Percentiles rank a stretch among this genome's conserved stretches.
Evolutionary conservation across 2,329 filamentous ascomycete genomes (phyloP).

Genomic region (Nothopassalora personata): DNA sequence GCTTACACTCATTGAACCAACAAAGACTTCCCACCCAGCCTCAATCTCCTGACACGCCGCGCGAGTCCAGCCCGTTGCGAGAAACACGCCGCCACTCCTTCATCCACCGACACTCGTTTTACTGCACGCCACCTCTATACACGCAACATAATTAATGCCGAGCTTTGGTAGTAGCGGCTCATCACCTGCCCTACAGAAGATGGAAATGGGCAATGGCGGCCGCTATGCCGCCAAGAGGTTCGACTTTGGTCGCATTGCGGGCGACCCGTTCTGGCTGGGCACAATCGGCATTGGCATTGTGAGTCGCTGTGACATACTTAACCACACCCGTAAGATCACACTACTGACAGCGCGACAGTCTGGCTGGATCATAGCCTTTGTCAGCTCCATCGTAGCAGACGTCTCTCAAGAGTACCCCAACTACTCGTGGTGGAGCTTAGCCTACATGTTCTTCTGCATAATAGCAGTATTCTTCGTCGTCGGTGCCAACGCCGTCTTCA

Average conservation of each 20-base stretch:
- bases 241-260: constrained; percentile 81
- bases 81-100: constrained; percentile 7
- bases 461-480: constrained; percentile 74
- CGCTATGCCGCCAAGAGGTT: constrained; percentile 49
- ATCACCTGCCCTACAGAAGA: constrained; percentile 28
- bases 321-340: neutral
- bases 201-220: constrained; percentile 26
- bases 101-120: constrained; percentile 21
- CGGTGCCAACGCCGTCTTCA: constrained; percentile 75
- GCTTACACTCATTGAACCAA: neutral
- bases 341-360: constrained; percentile 52
- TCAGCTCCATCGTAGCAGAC: constrained; percentile 72
- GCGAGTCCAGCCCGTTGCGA: constrained; percentile 4
- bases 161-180: constrained; percentile 20
- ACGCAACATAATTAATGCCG: constrained; percentile 22
- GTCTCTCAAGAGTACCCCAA: constrained; percentile 62
- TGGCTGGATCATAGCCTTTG: constrained; percentile 90
- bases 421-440: constrained; percentile 86
- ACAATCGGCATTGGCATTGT: constrained; percentile 89
- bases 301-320: constrained; percentile 40
- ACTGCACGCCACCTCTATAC: constrained; percentile 4
- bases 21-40: neutral
- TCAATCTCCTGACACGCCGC: neutral
- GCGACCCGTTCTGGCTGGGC: constrained; percentile 91
- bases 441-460: constrained; percentile 81